Percentiles rank a stretch among this genome's conserved stretches.
phyloP scores from a whole-genome alignment of 2,329 filamentous ascomycete genomes.

The Talaromyces sp. region DNA sequence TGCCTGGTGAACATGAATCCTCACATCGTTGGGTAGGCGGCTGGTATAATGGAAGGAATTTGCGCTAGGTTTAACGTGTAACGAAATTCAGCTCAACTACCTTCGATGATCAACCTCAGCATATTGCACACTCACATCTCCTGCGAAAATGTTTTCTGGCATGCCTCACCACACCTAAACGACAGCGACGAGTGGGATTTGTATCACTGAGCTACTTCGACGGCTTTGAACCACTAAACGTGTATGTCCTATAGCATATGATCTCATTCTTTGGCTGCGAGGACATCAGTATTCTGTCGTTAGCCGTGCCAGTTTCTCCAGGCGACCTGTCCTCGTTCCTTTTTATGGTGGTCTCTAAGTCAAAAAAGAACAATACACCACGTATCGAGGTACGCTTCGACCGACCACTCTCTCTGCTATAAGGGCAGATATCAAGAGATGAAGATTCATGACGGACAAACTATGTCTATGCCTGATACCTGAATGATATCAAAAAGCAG shows the following conservation, averaged over 20 bases:
- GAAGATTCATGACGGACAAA: not conserved
- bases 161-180: not conserved
- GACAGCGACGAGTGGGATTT: not conserved
- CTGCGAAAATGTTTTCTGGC: not conserved
- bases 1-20: not conserved
- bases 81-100: not conserved
- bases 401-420: not conserved
- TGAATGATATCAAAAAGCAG: not conserved
- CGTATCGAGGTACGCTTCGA: not conserved
- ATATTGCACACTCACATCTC: not conserved
- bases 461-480: not conserved
- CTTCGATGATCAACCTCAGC: not conserved
- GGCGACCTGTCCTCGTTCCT: not conserved
- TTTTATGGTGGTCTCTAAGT: too few relatives aligned
- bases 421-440: not conserved
- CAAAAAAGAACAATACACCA: not conserved
- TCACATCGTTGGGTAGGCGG: not conserved
- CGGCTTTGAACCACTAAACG: not conserved
- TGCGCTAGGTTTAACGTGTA: not conserved
- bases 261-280: not conserved
- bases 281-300: not conserved
- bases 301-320: not conserved
- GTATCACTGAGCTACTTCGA: not conserved
- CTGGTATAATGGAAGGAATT: not conserved
- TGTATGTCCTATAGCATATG: not conserved